A percentile compares a stretch with the other conserved stretches of the same genome.
Evolutionary conservation across 345 rosid species (phyloP).

Genomic region (Linum trigynum): DNA sequence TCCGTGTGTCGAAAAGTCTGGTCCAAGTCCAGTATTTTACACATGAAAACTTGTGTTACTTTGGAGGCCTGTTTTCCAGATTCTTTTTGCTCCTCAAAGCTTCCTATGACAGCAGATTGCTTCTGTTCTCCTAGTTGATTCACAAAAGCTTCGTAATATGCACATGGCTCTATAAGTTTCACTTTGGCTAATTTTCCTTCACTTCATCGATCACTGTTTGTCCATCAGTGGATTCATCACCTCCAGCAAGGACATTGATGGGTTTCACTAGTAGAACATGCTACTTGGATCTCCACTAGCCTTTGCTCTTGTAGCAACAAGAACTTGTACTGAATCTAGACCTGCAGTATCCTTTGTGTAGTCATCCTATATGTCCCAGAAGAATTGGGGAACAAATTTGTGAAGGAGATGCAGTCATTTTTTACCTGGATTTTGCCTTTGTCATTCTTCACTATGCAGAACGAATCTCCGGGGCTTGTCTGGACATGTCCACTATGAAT

Average conservation of each 20-base stretch:
- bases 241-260: slow-evolving; percentile 45
- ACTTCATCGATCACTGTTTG: slow-evolving; percentile 27
- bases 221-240: slow-evolving; percentile 53
- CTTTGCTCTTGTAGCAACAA: slow-evolving; percentile 69
- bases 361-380: slow-evolving; percentile 47
- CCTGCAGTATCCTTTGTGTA: slow-evolving; percentile 57
- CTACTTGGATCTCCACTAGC: slow-evolving; percentile 34
- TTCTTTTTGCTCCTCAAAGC: slow-evolving; percentile 60
- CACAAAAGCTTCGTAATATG: slow-evolving; percentile 38
- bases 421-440: slow-evolving; percentile 71
- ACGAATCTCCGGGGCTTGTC: slow-evolving; percentile 53
- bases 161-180: slow-evolving; percentile 31
- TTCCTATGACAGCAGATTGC: slow-evolving; percentile 67
- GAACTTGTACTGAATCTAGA: slow-evolving; percentile 57
- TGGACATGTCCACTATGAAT: slow-evolving; percentile 92
- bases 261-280: slow-evolving; percentile 23
- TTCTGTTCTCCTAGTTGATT: slow-evolving; percentile 30
- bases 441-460: slow-evolving; percentile 41
- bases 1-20: too few relatives aligned
- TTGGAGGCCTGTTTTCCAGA: slow-evolving; percentile 45
- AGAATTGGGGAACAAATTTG: not conserved
- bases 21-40: too few relatives aligned
- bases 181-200: slow-evolving; percentile 39
- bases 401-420: slow-evolving; percentile 4
- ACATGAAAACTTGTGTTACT: not conserved